Base-by-base conservation (phyloP, 805 yeast species). In the Candida tammaniensis region DNA sequence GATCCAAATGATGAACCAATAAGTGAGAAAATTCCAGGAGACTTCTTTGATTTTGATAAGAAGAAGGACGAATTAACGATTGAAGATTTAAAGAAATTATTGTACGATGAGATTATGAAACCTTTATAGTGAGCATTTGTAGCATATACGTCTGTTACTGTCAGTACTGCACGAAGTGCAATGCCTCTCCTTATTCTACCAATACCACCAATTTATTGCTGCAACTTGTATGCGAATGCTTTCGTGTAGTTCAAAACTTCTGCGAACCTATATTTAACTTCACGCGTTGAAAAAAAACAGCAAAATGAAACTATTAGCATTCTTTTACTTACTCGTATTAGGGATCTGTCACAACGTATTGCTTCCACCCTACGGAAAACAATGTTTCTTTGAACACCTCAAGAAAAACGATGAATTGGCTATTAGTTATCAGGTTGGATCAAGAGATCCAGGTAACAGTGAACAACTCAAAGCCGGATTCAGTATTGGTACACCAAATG, bases 1-100 rank as follows among this genome's bases (percentile, higher is more conserved):
- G 98, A 91, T 52, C 95, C 96, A 3, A 78, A 76, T 35, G 98
- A 91, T 56, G 98, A 91, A 60, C 98, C 98, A 0, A 70, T 70
- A 24, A 88, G 93, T 22, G 77, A 78, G 13, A 85, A 88, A 31
- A 82, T 93, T 15, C 89, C 94, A 0, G 79, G 80, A 25, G 88
- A 83, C 47, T 88, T 91, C 56, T 91, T 93, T 50, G 89, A 84
- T 42, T 93, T 93, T 51, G 98, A 93, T 57, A 74, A 76, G 47
- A 69, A 74, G 41, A 89, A 89, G 57, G 94, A 88, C 46, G 84
- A 82, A 37, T 70, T 91, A 39, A 74, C 81, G 9, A 69, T 86
- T 17, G 76, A 75, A 30, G 95, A 91, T 53, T 69, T 93, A 53
- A 87, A 88, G 58, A 70, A 70, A 37, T 62, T 87, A 74, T 70